Evolutionary conservation across 176 grass and related monocot species (phyloP).

Genomic region (Zoysia pacifica): DNA sequence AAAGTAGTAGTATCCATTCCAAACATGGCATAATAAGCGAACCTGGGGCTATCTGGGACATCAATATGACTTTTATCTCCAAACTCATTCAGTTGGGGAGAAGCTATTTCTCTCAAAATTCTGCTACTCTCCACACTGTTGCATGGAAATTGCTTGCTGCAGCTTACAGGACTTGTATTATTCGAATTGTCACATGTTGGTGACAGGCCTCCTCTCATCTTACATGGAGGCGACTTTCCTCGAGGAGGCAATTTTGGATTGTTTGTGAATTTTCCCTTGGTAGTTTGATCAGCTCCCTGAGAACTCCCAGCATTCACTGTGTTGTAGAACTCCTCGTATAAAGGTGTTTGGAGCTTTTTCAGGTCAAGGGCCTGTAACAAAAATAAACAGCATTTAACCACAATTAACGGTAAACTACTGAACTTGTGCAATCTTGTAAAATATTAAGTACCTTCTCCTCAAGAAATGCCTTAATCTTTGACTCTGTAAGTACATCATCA

Average conservation of each 20-base stretch:
- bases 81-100: conserved; percentile 66
- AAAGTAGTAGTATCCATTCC: conserved; percentile 5
- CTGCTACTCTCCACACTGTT: conserved; percentile 49
- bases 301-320: conserved; percentile 59
- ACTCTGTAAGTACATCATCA: conserved; percentile 83
- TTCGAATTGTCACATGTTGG: conserved; percentile 56
- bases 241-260: conserved; percentile 71
- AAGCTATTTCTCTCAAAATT: conserved; percentile 84
- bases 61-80: conserved; percentile 51
- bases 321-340: conserved; percentile 98
- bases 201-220: conserved; percentile 45
- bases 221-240: conserved; percentile 66
- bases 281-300: conserved; percentile 53
- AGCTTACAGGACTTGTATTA: conserved; percentile 57
- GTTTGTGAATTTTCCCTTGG: conserved; percentile 60
- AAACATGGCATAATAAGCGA: conserved; percentile 11
- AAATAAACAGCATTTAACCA: conserved; percentile 33
- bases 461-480: conserved; percentile 94
- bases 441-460: conserved; percentile 77
- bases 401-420: conserved; percentile 1
- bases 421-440: conserved; percentile 27
- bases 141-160: conserved; percentile 61
- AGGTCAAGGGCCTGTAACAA: conserved; percentile 82
- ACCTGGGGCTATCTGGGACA: conserved; percentile 71
- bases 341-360: conserved; percentile 93